Conservation (phyloP, 495 filamentous ascomycete species). For the Penicillium canescens region DNA sequence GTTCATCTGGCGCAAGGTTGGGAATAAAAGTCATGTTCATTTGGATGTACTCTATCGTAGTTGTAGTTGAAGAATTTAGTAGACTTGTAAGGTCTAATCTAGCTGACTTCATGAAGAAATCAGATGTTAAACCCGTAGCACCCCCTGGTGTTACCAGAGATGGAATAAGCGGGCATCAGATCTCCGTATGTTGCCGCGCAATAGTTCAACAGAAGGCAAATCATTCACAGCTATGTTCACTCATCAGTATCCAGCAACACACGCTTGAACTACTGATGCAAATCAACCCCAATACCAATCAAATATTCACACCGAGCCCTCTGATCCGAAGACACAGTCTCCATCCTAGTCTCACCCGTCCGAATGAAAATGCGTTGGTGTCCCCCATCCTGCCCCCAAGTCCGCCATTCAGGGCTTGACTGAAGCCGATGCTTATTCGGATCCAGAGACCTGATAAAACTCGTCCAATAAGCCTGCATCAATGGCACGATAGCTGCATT, state of each 20-base stretch:
- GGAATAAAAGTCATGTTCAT: conserved; percentile 28
- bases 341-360: conserved; percentile 59
- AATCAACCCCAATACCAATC: conserved; percentile 46
- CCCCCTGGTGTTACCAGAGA: too few species aligned
- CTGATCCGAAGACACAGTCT: conserved; percentile 49
- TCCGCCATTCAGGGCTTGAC: conserved; percentile 50
- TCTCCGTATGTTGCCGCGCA: too few species aligned
- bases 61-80: too few species aligned
- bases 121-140: too few species aligned
- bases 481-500: conserved; percentile 55
- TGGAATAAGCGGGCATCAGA: too few species aligned
- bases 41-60: background rate
- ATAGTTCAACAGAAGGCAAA: too few species aligned
- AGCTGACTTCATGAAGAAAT: too few species aligned
- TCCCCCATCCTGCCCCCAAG: conserved; percentile 34
- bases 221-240: too few species aligned
- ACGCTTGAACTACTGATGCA: conserved; percentile 44
- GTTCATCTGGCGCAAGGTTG: conserved; percentile 24
- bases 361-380: conserved; percentile 52
- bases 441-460: conserved; percentile 64
- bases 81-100: too few species aligned
- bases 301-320: conserved; percentile 54
- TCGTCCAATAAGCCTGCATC: conserved; percentile 68
- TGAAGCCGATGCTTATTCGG: conserved; percentile 55
- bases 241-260: background rate